Evolutionary conservation across 148 eudicot species (phyloP), one percentile per base, ranked within the genome.

Genomic region (Pouteria glomerata): DNA sequence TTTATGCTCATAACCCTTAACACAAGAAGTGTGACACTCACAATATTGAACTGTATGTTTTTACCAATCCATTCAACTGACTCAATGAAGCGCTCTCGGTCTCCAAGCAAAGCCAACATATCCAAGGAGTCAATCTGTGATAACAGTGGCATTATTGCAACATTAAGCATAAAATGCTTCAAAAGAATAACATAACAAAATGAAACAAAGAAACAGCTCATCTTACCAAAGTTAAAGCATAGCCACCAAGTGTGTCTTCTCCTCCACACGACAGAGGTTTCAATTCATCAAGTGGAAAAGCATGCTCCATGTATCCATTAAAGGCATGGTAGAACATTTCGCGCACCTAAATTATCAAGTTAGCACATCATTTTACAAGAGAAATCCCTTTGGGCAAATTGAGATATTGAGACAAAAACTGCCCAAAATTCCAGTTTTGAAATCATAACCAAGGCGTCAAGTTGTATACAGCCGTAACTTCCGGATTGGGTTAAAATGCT

Each of bases 241-340:
- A 95, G 72, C 99, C 96, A 63, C 99, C 99, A 76, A 95, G 89
- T 26, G 99, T 85, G 77, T 95, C 97, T 85, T 91, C 99, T 27
- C 99, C 99, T 53, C 70, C 81, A 71, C 99, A 95, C 24, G 99
- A 91, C 66, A 89, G 78, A 62, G 99, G 99, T 78, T 78, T 89
- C 69, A 95, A 79, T 78, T 91, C 99, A 79, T 95, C 99, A 31
- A 73, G 93, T 61, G 99, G 99, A 74, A 95, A 95, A 75, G 99
- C 99, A 82, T 95, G 79, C 4, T 91, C 81, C 99, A 95, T 95
- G 74, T 95, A 95, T 65, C 99, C 99, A 79, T 88, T 78, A 80
- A 95, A 95, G 53, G 99, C 99, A 79, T 95, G 99, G 73, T 91
- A 95, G 76, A 95, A 95, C 99, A 95, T 95, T 68, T 75, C 94